These are phyloP conservation scores for Scopulariopsis brevicaulis DNA, from an alignment of 2,329 filamentous ascomycete species.

Conservation along the genomic window DNA sequence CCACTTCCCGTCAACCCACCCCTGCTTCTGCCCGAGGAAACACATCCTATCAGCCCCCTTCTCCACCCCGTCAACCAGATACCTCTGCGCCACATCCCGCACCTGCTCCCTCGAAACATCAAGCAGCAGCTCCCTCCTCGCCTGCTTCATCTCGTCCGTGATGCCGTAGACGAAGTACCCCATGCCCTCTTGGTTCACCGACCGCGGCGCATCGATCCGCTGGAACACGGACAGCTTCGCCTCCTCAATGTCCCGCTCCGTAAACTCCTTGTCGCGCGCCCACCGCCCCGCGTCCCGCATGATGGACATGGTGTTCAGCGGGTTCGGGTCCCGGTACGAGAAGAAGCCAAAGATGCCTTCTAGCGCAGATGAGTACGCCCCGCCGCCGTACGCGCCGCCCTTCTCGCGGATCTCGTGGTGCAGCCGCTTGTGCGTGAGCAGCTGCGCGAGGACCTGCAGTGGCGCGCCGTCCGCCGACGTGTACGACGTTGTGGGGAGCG, in stretches of 20 bases:
- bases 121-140: constrained; percentile 69
- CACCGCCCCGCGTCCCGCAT: constrained; percentile 76
- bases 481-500: constrained; percentile 77
- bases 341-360: constrained; percentile 90
- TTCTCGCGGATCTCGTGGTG: constrained; percentile 98
- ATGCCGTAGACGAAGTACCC: constrained; percentile 74
- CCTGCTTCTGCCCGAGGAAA: constrained; percentile 74
- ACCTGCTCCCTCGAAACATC: constrained; percentile 79
- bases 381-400: constrained; percentile 89
- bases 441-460: constrained; percentile 78
- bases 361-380: constrained; percentile 69
- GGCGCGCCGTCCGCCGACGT: constrained; percentile 63
- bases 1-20: constrained; percentile 69
- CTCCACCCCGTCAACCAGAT: constrained; percentile 58
- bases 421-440: constrained; percentile 91
- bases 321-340: constrained; percentile 93
- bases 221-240: constrained; percentile 96
- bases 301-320: constrained; percentile 73
- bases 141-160: constrained; percentile 81
- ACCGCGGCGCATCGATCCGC: constrained; percentile 74
- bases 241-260: constrained; percentile 78
- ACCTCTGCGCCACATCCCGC: constrained; percentile 68
- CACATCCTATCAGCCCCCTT: constrained; percentile 51
- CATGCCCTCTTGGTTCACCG: constrained; percentile 83
- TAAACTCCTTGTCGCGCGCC: constrained; percentile 74